phyloP scores from a whole-genome alignment of 2,329 filamentous ascomycete species.

The Incumbomyces lentus region DNA sequence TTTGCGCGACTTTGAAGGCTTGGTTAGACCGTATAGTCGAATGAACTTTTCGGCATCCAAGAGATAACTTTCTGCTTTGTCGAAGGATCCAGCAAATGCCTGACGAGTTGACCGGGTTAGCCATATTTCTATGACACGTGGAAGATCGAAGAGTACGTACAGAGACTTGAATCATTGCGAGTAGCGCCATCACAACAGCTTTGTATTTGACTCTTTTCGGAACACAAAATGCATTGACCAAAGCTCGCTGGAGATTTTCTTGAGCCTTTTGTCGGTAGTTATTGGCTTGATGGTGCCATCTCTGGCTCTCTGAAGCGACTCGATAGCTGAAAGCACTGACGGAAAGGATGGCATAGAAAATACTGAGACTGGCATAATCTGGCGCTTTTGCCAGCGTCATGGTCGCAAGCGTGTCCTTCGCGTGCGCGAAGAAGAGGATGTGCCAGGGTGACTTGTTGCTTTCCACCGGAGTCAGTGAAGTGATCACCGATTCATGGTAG shows the following conservation, averaged over 20 bases:
- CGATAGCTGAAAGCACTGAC: conserved; percentile 33
- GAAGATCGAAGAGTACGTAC: background rate
- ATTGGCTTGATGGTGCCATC: conserved; percentile 27
- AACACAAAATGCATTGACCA: conserved; percentile 27
- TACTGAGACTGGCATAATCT: conserved; percentile 29
- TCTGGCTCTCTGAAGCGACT: conserved; percentile 22
- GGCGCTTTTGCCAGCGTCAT: conserved; percentile 33
- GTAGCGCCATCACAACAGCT: conserved; percentile 35
- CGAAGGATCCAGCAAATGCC: conserved; percentile 23
- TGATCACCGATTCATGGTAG: conserved; percentile 29
- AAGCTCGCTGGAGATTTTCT: conserved; percentile 26
- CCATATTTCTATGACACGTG: too few species aligned
- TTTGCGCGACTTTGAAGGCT: conserved; percentile 31
- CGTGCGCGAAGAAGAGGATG: conserved; percentile 33
- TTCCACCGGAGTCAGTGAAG: conserved; percentile 22
- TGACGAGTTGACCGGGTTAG: too few species aligned
- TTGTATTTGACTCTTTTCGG: conserved; percentile 34
- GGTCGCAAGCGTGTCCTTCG: conserved; percentile 34
- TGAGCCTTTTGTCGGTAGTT: conserved; percentile 25
- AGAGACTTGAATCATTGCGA: conserved; percentile 33
- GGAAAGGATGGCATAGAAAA: conserved; percentile 33
- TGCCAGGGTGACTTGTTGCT: conserved; percentile 37
- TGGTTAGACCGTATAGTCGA: conserved; percentile 29
- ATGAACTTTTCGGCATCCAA: conserved; percentile 38
- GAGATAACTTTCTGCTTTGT: conserved; percentile 29